Percentiles rank a stretch among this genome's conserved stretches.
phyloP scores from a whole-genome alignment of 805 yeast species.

The Hemisphaericaspora nanyangensis region DNA sequence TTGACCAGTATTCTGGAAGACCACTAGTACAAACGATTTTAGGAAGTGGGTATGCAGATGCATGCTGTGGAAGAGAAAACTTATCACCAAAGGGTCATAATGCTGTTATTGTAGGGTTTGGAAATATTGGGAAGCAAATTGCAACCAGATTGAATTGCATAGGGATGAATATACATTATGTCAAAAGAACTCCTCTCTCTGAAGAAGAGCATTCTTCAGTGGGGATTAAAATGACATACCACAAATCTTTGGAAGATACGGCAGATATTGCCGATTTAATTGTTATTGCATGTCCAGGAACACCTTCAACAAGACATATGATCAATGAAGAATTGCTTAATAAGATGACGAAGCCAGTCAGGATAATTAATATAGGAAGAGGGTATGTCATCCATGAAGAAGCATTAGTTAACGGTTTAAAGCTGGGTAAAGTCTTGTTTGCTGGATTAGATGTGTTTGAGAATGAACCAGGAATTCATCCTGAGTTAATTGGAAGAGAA shows the following conservation, averaged over 20 bases:
- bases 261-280: conserved; percentile 51
- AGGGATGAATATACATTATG: conserved; percentile 64
- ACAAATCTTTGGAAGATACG: conserved; percentile 28
- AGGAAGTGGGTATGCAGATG: conserved; percentile 33
- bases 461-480: conserved; percentile 57
- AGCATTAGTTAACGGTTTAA: conserved; percentile 57
- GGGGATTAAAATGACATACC: conserved; percentile 45
- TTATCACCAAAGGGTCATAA: conserved; percentile 56
- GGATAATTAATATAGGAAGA: conserved; percentile 73
- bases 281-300: conserved; percentile 65
- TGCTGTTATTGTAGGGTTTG: conserved; percentile 71
- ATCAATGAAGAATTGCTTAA: conserved; percentile 47
- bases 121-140: conserved; percentile 65
- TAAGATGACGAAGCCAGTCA: conserved; percentile 48
- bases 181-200: conserved; percentile 49
- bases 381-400: conserved; percentile 66
- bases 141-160: conserved; percentile 52
- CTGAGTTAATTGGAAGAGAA: conserved; percentile 48
- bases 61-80: conserved; percentile 43
- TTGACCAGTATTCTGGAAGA: conserved; percentile 30
- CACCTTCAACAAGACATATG: conserved; percentile 52
- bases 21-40: conserved; percentile 8
- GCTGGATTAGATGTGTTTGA: conserved; percentile 75
- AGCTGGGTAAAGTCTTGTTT: conserved; percentile 54
- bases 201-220: conserved; percentile 28